Conservation (phyloP, 495 filamentous ascomycete genomes). For the Daldinia bambusicola region DNA sequence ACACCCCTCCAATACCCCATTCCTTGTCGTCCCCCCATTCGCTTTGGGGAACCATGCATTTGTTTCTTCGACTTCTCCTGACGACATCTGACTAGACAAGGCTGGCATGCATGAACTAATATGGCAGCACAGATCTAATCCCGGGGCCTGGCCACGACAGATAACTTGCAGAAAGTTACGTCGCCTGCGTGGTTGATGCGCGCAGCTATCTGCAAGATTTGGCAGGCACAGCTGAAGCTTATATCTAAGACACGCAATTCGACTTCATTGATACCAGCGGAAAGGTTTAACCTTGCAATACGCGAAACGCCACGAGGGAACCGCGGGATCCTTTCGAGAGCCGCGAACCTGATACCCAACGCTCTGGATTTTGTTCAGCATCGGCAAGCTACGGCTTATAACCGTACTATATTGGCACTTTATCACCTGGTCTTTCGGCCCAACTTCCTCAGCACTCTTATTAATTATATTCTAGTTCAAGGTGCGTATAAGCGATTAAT, state of each 20-base stretch:
- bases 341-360: slow-evolving; percentile 24
- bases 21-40: slow-evolving; percentile 42
- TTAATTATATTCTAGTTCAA: slow-evolving; percentile 1
- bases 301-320: slow-evolving; percentile 39
- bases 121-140: slow-evolving; percentile 44
- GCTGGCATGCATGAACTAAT: slow-evolving; percentile 47
- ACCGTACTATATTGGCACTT: slow-evolving; percentile 17
- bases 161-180: slow-evolving; percentile 47
- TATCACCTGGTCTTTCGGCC: slow-evolving; percentile 11
- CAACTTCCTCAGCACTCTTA: slow-evolving; percentile 13
- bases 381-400: neutral
- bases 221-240: slow-evolving; percentile 37
- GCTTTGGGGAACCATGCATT: slow-evolving; percentile 45
- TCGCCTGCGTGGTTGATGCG: slow-evolving; percentile 41
- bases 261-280: slow-evolving; percentile 37
- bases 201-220: slow-evolving; percentile 42
- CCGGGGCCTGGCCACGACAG: slow-evolving; percentile 38
- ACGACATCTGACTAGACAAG: slow-evolving; percentile 45
- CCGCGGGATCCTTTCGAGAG: slow-evolving; percentile 36
- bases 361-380: neutral
- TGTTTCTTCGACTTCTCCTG: slow-evolving; percentile 39
- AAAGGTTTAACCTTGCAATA: slow-evolving; percentile 46
- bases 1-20: slow-evolving; percentile 42
- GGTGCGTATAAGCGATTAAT: slow-evolving; percentile 17
- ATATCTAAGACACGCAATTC: slow-evolving; percentile 41